Conservation (phyloP, 768 basidiomycete species). For the Xanthoconium purpureum region DNA sequence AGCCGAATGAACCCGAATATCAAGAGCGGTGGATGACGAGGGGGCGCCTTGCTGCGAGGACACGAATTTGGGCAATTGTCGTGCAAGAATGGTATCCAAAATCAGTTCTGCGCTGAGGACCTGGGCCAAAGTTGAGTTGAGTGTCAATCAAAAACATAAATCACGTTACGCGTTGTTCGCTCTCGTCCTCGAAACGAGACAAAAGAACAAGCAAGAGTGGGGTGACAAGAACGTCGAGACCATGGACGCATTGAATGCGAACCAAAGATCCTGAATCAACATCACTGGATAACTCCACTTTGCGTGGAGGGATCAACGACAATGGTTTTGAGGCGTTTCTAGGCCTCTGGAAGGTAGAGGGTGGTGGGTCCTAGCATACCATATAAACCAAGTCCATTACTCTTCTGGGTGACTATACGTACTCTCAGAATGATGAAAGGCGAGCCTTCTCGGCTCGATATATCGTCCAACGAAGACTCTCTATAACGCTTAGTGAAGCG, state of each 20-base stretch:
- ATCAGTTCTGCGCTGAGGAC: constrained; percentile 37
- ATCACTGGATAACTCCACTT: background rate
- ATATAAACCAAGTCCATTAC: background rate
- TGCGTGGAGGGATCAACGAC: constrained; percentile 4
- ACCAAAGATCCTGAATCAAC: constrained; percentile 12
- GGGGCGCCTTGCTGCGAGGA: constrained; percentile 17
- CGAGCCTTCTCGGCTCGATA: constrained; percentile 45
- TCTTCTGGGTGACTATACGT: constrained; percentile 7
- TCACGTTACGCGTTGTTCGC: constrained; percentile 42
- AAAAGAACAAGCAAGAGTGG: constrained; percentile 51
- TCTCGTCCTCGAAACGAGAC: constrained; percentile 46
- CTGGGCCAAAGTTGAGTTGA: constrained; percentile 23
- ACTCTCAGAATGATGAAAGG: constrained; percentile 49
- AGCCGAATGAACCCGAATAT: constrained; percentile 40
- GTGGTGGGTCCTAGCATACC: constrained; percentile 10
- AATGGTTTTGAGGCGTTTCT: background rate
- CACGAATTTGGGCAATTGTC: constrained; percentile 35
- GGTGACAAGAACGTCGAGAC: constrained; percentile 46
- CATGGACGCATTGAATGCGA: constrained; percentile 40
- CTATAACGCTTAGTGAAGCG: constrained; percentile 48
- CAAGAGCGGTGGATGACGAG: constrained; percentile 33
- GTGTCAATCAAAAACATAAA: background rate
- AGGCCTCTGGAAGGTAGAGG: constrained; percentile 7
- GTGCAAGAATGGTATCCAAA: constrained; percentile 42
- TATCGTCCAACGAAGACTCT: constrained; percentile 31